Base-by-base conservation (phyloP, 352 stramenopile species). In the Peronosclerospora sorghi region DNA sequence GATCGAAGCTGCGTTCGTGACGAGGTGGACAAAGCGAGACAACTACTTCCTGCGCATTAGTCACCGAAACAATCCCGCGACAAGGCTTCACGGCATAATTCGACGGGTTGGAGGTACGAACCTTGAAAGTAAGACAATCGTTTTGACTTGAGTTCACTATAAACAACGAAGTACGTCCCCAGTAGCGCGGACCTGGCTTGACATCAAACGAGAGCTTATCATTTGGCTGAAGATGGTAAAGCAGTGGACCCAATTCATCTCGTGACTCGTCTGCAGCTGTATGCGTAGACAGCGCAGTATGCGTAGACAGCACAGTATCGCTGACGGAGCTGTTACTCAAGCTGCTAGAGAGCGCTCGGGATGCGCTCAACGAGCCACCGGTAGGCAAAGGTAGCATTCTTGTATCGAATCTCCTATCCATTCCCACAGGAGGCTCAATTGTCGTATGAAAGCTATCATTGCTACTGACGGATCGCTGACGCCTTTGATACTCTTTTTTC, bases 81-180 rank as follows among this genome's bases (percentile, higher is more conserved):
- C 59, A 73, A n/a, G 77, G 77, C 38, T 86, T 78, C 8, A 90
- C 73, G 19, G 74, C 73, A 43, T 90, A 90, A 2, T 70, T 74
- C 2, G 59, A 65, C 35, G 82, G 72, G 54, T 90, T 86, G 6
- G 77, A 85, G 13, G 74, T 90, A 51, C 81, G 83, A 46, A 90
- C 62, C 44, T 86, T 87, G 40, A 85, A 90, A 8, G 55, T 62
- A 2, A 90, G 55, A 17, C 71, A 78, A 21, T 68, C 53, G 9
- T 44, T 53, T 12, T 64, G 65, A 21, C 71, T 71, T 4, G 51
- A 54, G 41, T 88, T 88, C 2, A 76, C 67, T 19, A 88, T 59
- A 44, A 75, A 83, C 12, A 83, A 67, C 19, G 69, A 71, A 27
- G 53, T 62, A 15, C 34, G 45, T 30, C 55, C 46, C 56, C 73